Base-by-base conservation (phyloP, 345 rosid species). In the Capsella bursapastoris region DNA sequence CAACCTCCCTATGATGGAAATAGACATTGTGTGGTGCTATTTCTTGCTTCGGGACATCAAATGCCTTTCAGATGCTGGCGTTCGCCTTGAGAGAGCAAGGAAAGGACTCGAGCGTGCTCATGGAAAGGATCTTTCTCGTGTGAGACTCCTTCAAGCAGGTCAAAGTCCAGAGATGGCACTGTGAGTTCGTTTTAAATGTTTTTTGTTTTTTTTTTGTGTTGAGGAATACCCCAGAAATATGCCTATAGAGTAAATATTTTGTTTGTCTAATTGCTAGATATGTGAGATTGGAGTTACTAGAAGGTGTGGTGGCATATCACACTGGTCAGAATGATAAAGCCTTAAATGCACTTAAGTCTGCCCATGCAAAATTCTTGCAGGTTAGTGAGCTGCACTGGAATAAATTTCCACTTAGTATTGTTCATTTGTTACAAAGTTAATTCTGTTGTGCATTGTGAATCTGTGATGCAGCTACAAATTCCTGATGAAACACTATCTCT, bases 1-100 rank as follows among this genome's bases (percentile, higher is more conserved):
- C 81, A 94, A 91, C 75, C 85, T 91, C 77, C 88, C 98, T 35
- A 88, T 94, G 49, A 82, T 94, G 83, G 93, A 94, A 85, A 87
- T 94, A 80, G 97, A 94, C 89, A 90, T 91, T 85, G 98, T 92
- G 12, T 94, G 98, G 98, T 94, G 97, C 79, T 91, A 88, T 76
- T 94, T 91, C 86, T 82, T 90, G 96, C 96, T 91, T 44, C 87
- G 72, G 59, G 97, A 94, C 81, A 71, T 94, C 82, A 89, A 87
- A 34, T 83, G 93, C 80, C 87, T 94, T 18, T 84, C 98, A n/a
- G 87, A 82, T 76, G 98, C 96, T 35, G 97, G 97, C 58, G 62
- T 82, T 45, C 95, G 97, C 25, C 92, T 94, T 49, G 84, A 82
- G 66, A 90, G 83, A 68, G 97, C 97, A 18, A 91, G 97, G 84